Percentiles rank a stretch among this genome's conserved stretches.
Evolutionary conservation across 1,284 basidiomycete genomes (phyloP).

Genomic region (Trichosporon coremiiforme): DNA sequence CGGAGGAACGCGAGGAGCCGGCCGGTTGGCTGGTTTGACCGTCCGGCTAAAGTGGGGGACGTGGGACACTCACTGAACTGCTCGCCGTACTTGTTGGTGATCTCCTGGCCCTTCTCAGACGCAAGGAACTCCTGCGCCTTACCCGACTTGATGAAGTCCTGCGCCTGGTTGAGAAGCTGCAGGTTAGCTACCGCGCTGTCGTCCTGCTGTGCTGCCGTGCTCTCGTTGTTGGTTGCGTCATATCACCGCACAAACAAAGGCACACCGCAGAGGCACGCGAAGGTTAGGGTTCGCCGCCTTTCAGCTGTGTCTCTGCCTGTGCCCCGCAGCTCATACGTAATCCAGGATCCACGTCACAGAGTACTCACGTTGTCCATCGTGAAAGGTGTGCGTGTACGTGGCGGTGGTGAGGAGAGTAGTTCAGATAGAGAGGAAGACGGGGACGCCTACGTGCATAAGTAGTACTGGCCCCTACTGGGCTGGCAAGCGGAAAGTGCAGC

Average conservation of each 20-base stretch:
- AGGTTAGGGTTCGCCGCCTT: not conserved
- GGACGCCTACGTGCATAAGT: slow-evolving; percentile 1
- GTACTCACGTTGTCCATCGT: slow-evolving; percentile 8
- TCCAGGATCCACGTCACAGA: slow-evolving; percentile 7
- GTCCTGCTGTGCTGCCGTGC: not conserved
- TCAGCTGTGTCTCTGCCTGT: not conserved
- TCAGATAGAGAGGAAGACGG: not conserved
- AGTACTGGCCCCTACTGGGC: not conserved
- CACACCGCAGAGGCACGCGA: not conserved
- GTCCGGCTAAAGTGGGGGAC: too few species aligned
- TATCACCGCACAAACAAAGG: slow-evolving; percentile 11
- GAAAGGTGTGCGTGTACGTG: not conserved
- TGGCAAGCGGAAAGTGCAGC: not conserved
- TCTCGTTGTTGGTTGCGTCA: not conserved
- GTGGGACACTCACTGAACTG: slow-evolving; percentile 26
- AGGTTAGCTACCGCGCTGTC: not conserved
- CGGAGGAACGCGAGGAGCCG: not conserved
- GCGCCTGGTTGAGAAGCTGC: slow-evolving; percentile 10
- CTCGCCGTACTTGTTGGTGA: slow-evolving; percentile 31
- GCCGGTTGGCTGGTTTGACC: not conserved
- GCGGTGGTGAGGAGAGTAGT: slow-evolving; percentile 6
- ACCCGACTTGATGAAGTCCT: slow-evolving; percentile 9
- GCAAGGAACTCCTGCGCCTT: slow-evolving; percentile 41
- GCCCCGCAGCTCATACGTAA: not conserved
- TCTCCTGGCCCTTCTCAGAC: slow-evolving; percentile 38